These are phyloP conservation scores for Clavispora asparagi DNA, from an alignment of 805 yeast genomes.

Conservation along the genomic window DNA sequence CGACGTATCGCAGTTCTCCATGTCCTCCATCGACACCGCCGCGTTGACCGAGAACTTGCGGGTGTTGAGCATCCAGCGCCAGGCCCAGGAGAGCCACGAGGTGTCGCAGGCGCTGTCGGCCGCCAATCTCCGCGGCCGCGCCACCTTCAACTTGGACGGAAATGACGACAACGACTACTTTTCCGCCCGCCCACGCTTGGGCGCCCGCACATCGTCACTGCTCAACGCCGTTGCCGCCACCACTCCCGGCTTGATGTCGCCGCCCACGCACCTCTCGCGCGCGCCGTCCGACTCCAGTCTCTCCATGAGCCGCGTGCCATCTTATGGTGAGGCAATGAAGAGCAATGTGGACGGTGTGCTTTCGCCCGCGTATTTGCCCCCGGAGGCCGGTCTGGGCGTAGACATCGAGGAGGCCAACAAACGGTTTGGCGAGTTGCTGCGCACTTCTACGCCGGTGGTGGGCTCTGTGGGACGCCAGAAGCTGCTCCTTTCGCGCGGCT, in stretches of 20 bases:
- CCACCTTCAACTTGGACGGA: slow-evolving; percentile 32
- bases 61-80: slow-evolving; percentile 46
- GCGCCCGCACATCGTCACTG: not conserved
- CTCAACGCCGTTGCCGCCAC: not conserved
- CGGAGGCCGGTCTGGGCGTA: slow-evolving; percentile 37
- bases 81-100: slow-evolving; percentile 28
- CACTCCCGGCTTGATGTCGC: slow-evolving; percentile 44
- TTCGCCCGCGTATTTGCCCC: slow-evolving; percentile 70
- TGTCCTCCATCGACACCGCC: slow-evolving; percentile 36
- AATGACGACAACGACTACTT: slow-evolving; percentile 33
- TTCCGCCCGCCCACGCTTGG: slow-evolving; percentile 10
- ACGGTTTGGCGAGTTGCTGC: slow-evolving; percentile 20
- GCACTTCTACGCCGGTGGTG: slow-evolving; percentile 1
- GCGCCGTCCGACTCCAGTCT: slow-evolving; percentile 41
- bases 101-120: slow-evolving; percentile 10
- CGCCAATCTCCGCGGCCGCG: slow-evolving; percentile 22
- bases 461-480: slow-evolving; percentile 8
- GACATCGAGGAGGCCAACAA: slow-evolving; percentile 27
- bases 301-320: slow-evolving; percentile 68
- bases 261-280: slow-evolving; percentile 56
- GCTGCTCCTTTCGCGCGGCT: slow-evolving; percentile 22
- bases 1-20: slow-evolving; percentile 20
- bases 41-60: slow-evolving; percentile 49
- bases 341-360: slow-evolving; percentile 45
- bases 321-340: slow-evolving; percentile 75